These are phyloP conservation scores for Yamadazyma olivae DNA, from an alignment of 805 yeast species.

Conservation along the genomic window DNA sequence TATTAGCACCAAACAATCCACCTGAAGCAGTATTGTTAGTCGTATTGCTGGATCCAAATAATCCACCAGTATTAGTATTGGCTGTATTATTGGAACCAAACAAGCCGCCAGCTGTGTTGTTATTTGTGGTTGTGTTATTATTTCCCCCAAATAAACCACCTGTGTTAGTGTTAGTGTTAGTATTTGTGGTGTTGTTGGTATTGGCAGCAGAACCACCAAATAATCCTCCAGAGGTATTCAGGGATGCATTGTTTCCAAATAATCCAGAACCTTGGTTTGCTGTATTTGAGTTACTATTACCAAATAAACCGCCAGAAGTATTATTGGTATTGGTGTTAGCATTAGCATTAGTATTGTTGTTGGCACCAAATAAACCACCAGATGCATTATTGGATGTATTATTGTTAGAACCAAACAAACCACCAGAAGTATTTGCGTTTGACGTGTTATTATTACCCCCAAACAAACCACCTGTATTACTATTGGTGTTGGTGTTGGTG, in stretches of 20 bases:
- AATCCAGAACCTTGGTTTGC: constrained; percentile 16
- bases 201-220: constrained; percentile 11
- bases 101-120: constrained; percentile 16
- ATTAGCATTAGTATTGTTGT: constrained; percentile 1
- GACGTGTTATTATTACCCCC: constrained; percentile 5
- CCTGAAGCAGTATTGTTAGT: constrained; percentile 12
- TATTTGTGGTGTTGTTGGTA: constrained; percentile 8
- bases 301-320: constrained; percentile 2
- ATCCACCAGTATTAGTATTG: constrained; percentile 19
- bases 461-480: constrained; percentile 2
- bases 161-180: constrained; percentile 8
- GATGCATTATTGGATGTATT: constrained; percentile 2
- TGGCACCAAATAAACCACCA: constrained; percentile 19
- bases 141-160: constrained; percentile 11
- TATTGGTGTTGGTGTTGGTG: background rate
- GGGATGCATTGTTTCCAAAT: constrained; percentile 17
- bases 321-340: constrained; percentile 3
- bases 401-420: constrained; percentile 8
- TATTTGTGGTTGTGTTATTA: constrained; percentile 6
- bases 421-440: constrained; percentile 2
- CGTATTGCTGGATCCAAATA: constrained; percentile 21
- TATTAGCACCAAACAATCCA: constrained; percentile 22
- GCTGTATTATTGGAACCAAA: constrained; percentile 17
- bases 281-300: constrained; percentile 5
- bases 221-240: constrained; percentile 9